Percentiles rank a stretch among this genome's conserved stretches.
Conservation (phyloP, 106 monocot species). For the Dioscorea alata region DNA sequence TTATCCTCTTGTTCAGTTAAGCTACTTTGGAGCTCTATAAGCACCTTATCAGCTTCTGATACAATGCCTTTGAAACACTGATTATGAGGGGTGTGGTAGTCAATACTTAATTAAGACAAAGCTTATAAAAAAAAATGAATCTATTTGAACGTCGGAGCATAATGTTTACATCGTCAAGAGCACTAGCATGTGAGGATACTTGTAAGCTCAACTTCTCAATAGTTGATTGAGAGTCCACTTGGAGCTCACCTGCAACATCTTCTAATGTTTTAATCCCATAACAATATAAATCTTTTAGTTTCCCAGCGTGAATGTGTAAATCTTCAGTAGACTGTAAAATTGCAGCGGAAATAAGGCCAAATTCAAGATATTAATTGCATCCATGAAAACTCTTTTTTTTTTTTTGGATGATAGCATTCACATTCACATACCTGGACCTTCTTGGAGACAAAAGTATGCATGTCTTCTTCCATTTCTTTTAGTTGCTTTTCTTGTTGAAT, state of each 20-base stretch:
- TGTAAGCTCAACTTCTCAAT: conserved; percentile 51
- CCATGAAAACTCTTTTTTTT: too few relatives aligned
- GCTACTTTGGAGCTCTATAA: conserved; percentile 45
- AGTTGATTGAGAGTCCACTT: conserved; percentile 38
- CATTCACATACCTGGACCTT: conserved; percentile 40
- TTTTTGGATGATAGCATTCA: too few relatives aligned
- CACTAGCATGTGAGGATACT: conserved; percentile 42
- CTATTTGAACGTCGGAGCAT: background rate
- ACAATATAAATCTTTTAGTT: conserved; percentile 37
- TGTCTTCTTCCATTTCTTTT: conserved; percentile 56
- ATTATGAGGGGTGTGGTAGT: background rate
- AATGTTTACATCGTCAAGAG: conserved; percentile 50
- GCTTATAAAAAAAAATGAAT: background rate
- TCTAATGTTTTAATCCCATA: conserved; percentile 38
- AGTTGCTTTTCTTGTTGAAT: conserved; percentile 62
- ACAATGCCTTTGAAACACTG: conserved; percentile 59
- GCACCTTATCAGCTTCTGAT: conserved; percentile 48
- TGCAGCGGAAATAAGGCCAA: too few relatives aligned
- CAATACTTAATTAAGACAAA: background rate
- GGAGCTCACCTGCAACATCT: conserved; percentile 47
- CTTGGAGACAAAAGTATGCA: conserved; percentile 51
- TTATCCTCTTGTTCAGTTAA: conserved; percentile 57
- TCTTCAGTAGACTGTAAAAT: conserved; percentile 45
- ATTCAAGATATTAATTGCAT: too few relatives aligned
- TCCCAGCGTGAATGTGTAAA: conserved; percentile 34